phyloP scores from a whole-genome alignment of 2,329 filamentous ascomycete species.

The Penicillium sp. region DNA sequence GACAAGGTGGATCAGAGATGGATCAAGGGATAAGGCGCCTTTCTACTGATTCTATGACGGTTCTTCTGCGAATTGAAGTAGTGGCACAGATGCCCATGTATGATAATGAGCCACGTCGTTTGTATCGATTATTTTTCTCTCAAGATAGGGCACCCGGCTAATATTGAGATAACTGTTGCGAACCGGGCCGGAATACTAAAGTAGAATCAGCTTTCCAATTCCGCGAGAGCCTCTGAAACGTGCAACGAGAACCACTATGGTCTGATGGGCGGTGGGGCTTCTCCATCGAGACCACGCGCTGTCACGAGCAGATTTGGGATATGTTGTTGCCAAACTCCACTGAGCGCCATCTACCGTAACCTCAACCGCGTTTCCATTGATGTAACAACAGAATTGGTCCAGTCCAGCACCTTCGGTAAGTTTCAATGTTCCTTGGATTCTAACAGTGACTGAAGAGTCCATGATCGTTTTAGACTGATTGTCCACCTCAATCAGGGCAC shows the following conservation, averaged over 20 bases:
- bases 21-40: conserved; percentile 42
- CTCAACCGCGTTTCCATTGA: conserved; percentile 30
- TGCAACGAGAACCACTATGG: conserved; percentile 30
- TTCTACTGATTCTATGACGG: background rate
- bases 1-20: conserved; percentile 63
- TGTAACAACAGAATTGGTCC: conserved; percentile 21
- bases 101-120: background rate
- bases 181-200: conserved; percentile 20
- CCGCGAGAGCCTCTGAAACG: conserved; percentile 13
- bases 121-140: background rate
- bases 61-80: background rate
- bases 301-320: conserved; percentile 31
- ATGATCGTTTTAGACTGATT: conserved; percentile 18
- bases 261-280: conserved; percentile 32
- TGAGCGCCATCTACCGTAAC: conserved; percentile 17
- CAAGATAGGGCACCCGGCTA: background rate
- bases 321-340: conserved; percentile 27
- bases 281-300: conserved; percentile 31
- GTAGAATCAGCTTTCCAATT: conserved; percentile 30
- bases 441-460: conserved; percentile 15
- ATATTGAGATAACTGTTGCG: background rate
- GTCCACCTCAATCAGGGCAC: conserved; percentile 8
- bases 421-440: conserved; percentile 11
- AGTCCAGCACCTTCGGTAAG: conserved; percentile 16
- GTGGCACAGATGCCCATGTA: background rate